phyloP scores from a whole-genome alignment of 495 filamentous ascomycete genomes.

The Hypoxylon lenormandii region DNA sequence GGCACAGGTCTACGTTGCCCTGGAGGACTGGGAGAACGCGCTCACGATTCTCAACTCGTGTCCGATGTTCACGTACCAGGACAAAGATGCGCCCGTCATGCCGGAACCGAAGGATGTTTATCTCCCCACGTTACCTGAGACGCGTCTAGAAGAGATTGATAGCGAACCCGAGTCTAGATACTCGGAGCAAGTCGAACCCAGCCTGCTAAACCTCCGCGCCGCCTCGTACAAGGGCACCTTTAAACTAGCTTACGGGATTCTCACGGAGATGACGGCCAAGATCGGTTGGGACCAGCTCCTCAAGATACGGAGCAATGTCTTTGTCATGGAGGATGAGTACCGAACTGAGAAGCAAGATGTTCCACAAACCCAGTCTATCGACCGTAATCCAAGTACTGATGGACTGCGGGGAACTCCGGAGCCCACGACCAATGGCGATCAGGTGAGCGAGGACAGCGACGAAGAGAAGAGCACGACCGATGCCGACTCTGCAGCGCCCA shows the following conservation, averaged over 20 bases:
- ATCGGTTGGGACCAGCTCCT: constrained; percentile 98
- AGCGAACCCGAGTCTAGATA: constrained; percentile 83
- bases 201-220: constrained; percentile 85
- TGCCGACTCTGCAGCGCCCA: constrained; percentile 46
- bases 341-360: constrained; percentile 84
- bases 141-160: constrained; percentile 94
- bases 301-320: constrained; percentile 92
- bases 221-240: constrained; percentile 93
- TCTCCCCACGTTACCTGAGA: constrained; percentile 87
- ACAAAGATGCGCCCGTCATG: constrained; percentile 94
- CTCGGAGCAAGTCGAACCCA: constrained; percentile 86
- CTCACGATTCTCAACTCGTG: constrained; percentile 97
- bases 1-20: constrained; percentile 88
- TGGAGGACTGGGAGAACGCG: constrained; percentile 94
- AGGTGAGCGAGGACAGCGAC: constrained; percentile 58
- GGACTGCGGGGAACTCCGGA: constrained; percentile 75
- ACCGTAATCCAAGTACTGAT: constrained; percentile 79
- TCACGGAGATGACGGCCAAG: constrained; percentile 92
- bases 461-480: constrained; percentile 57
- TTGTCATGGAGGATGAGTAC: constrained; percentile 99
- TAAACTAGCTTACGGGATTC: constrained; percentile 88
- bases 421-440: constrained; percentile 71
- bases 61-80: constrained; percentile 99
- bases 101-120: constrained; percentile 87
- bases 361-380: constrained; percentile 63